Percentiles rank a stretch among this genome's conserved stretches.
These are phyloP conservation scores for Streptanthus diversifolius DNA, from an alignment of 345 rosid genomes.

Conservation along the genomic window DNA sequence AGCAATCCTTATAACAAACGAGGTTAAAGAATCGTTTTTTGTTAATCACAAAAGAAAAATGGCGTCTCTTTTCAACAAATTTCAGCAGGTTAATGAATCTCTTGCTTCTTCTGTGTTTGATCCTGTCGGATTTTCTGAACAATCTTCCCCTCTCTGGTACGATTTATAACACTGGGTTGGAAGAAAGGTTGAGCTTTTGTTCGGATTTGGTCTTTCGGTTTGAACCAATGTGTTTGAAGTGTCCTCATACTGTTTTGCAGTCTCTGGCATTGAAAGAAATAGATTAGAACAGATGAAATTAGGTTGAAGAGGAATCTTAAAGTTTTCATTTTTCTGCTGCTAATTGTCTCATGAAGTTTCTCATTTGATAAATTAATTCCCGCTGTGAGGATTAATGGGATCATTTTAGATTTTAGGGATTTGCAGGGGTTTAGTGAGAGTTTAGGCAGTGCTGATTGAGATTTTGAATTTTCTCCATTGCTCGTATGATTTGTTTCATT, in stretches of 20 bases:
- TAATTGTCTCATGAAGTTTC: not conserved
- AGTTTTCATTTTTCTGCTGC: not conserved
- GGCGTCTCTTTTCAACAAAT: slow-evolving; percentile 38
- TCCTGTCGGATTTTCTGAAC: not conserved
- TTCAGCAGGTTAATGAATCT: slow-evolving; percentile 31
- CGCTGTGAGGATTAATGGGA: not conserved
- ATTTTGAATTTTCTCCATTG: not conserved
- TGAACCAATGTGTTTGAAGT: not conserved
- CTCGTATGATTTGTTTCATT: slow-evolving; percentile 16
- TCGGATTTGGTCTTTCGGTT: not conserved
- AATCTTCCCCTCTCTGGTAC: not conserved
- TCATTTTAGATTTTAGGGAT: not conserved
- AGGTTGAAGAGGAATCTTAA: slow-evolving; percentile 9
- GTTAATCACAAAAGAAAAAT: not conserved
- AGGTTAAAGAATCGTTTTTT: not conserved
- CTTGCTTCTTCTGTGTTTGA: slow-evolving; percentile 19
- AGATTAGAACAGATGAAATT: not conserved
- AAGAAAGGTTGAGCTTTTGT: slow-evolving; percentile 6
- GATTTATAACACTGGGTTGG: not conserved
- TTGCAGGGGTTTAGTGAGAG: slow-evolving; percentile 10
- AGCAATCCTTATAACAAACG: not conserved
- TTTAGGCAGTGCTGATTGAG: not conserved
- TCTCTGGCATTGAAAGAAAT: not conserved
- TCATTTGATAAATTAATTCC: not conserved
- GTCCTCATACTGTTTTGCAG: not conserved